Conservation (phyloP, 1,139 yeast genomes). For the Oligophagozyma castellii region DNA sequence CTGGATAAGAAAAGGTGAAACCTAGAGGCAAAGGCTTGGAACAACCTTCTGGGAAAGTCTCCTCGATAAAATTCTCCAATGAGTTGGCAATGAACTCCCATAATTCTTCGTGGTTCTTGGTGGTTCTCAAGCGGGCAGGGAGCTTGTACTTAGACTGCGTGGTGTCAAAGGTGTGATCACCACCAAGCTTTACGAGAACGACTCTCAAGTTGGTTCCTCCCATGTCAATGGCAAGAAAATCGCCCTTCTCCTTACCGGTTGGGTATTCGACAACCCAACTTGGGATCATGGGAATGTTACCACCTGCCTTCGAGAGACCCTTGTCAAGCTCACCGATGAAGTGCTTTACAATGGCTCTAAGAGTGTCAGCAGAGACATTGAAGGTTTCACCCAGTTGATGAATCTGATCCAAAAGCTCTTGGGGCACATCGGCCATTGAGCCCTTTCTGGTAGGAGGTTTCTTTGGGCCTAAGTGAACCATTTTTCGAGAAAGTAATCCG, state of each 20-base stretch:
- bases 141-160: conserved; percentile 70
- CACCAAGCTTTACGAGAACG: conserved; percentile 68
- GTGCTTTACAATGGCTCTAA: conserved; percentile 55
- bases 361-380: conserved; percentile 44
- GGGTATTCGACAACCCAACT: conserved; percentile 95
- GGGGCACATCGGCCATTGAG: conserved; percentile 64
- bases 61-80: conserved; percentile 47
- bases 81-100: conserved; percentile 82
- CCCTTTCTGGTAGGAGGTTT: conserved; percentile 74
- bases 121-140: conserved; percentile 66
- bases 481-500: conserved; percentile 21
- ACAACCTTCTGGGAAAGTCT: conserved; percentile 52
- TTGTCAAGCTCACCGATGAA: conserved; percentile 61
- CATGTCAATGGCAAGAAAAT: conserved; percentile 82
- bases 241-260: conserved; percentile 80
- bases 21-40: conserved; percentile 54
- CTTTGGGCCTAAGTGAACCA: conserved; percentile 81
- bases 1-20: conserved; percentile 92
- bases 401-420: conserved; percentile 45
- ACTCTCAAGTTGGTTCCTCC: conserved; percentile 94
- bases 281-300: conserved; percentile 91
- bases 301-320: conserved; percentile 63
- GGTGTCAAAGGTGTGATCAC: conserved; percentile 66
- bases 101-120: conserved; percentile 52
- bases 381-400: conserved; percentile 48